Conservation (phyloP, 495 filamentous ascomycete genomes). For the Cercophora newfieldiana region DNA sequence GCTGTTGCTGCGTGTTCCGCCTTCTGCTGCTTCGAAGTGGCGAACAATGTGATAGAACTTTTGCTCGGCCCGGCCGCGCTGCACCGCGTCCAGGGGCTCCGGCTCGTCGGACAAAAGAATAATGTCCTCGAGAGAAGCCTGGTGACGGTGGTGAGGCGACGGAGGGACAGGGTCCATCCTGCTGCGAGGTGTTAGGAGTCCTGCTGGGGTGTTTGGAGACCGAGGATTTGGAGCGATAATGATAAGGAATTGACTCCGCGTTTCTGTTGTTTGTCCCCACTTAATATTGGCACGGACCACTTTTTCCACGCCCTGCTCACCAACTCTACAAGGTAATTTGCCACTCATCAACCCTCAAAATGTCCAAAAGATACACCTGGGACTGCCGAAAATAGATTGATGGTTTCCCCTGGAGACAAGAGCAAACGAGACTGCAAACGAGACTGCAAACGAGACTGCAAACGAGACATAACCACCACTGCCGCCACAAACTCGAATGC, state of each 20-base stretch:
- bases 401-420: no score
- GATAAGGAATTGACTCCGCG: not conserved
- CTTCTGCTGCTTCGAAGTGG: slow-evolving; percentile 20
- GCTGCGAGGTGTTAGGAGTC: no score
- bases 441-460: no score
- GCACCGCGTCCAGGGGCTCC: not conserved
- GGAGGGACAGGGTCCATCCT: not conserved
- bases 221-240: not conserved
- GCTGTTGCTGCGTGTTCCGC: not conserved
- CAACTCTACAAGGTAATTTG: no score
- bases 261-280: not conserved
- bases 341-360: no score
- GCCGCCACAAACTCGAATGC: no score
- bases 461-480: no score
- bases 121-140: not conserved
- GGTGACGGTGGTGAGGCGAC: not conserved
- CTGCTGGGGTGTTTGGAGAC: not conserved
- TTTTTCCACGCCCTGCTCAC: no score
- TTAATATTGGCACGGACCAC: no score
- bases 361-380: no score
- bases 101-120: not conserved
- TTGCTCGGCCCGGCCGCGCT: slow-evolving; percentile 21
- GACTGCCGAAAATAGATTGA: no score
- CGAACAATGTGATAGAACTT: slow-evolving; percentile 26
- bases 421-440: no score